Conservation (phyloP, 2,329 filamentous ascomycete genomes). For the Alternaria brassicicola region DNA sequence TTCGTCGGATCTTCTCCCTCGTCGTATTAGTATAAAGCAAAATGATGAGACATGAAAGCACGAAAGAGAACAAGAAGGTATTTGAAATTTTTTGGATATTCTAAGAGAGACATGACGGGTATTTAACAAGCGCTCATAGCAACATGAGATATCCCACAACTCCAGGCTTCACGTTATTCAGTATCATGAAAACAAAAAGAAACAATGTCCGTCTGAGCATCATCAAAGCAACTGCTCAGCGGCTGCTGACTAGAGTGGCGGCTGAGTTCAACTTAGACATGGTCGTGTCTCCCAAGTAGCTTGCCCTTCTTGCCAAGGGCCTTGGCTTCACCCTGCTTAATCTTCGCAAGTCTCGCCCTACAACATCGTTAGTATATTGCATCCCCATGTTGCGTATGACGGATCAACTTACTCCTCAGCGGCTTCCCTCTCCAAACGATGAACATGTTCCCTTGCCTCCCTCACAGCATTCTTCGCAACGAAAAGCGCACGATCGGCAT, state of each 20-base stretch:
- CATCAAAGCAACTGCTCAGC: background rate
- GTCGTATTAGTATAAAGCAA: background rate
- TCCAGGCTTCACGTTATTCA: background rate
- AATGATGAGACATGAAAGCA: background rate
- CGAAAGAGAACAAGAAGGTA: background rate
- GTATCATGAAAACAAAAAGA: background rate
- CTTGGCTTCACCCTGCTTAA: slow-evolving; percentile 70
- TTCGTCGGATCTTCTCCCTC: background rate
- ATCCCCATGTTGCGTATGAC: background rate
- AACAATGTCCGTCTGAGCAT: background rate
- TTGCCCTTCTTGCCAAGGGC: slow-evolving; percentile 72
- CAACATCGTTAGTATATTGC: background rate
- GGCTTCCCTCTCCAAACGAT: slow-evolving; percentile 68
- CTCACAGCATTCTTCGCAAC: slow-evolving; percentile 64
- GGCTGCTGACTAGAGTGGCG: background rate
- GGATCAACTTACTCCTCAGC: slow-evolving; percentile 36
- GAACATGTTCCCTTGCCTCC: slow-evolving; percentile 68
- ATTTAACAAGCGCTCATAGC: background rate
- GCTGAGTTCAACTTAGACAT: background rate
- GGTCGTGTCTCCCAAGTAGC: slow-evolving; percentile 59
- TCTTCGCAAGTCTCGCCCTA: slow-evolving; percentile 64
- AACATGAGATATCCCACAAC: background rate
- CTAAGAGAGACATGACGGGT: background rate
- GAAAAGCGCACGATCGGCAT: slow-evolving; percentile 68
- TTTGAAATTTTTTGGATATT: background rate